phyloP scores from a whole-genome alignment of 495 filamentous ascomycete genomes.

The Neurospora intermedia region DNA sequence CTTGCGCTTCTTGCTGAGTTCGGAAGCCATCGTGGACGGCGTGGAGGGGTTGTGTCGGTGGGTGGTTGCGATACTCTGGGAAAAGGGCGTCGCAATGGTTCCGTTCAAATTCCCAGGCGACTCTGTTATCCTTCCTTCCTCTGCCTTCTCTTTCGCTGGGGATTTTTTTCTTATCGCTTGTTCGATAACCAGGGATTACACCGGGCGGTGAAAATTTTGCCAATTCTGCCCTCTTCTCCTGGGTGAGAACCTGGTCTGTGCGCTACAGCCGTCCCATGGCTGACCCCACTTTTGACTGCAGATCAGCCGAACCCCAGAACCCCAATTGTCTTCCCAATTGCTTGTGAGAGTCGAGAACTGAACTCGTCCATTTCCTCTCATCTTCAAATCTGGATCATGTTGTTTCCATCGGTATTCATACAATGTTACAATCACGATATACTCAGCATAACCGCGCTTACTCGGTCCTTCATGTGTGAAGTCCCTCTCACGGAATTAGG shows the following conservation, averaged over 20 bases:
- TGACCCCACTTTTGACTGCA: not conserved
- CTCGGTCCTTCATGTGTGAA: no score
- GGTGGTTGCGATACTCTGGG: constrained; percentile 4
- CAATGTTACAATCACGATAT: no score
- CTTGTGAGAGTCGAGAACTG: not conserved
- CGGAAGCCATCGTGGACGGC: constrained; percentile 24
- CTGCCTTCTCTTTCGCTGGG: not conserved
- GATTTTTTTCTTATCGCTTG: not conserved
- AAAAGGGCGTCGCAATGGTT: not conserved
- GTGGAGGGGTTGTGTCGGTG: not conserved
- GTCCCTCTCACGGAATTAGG: not conserved
- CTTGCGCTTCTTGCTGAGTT: constrained; percentile 39
- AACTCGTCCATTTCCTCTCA: no score
- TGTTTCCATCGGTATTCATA: no score
- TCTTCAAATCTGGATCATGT: no score
- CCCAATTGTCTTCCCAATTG: not conserved
- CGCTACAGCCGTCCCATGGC: not conserved
- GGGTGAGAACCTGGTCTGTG: not conserved
- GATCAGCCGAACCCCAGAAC: not conserved
- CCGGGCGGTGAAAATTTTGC: not conserved
- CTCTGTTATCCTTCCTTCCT: not conserved
- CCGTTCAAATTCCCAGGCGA: not conserved
- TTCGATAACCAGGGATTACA: not conserved
- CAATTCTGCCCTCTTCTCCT: not conserved
- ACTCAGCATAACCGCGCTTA: no score